These are phyloP conservation scores for Pestalotiopsis sp. DNA, from an alignment of 2,329 filamentous ascomycete species.

Conservation along the genomic window DNA sequence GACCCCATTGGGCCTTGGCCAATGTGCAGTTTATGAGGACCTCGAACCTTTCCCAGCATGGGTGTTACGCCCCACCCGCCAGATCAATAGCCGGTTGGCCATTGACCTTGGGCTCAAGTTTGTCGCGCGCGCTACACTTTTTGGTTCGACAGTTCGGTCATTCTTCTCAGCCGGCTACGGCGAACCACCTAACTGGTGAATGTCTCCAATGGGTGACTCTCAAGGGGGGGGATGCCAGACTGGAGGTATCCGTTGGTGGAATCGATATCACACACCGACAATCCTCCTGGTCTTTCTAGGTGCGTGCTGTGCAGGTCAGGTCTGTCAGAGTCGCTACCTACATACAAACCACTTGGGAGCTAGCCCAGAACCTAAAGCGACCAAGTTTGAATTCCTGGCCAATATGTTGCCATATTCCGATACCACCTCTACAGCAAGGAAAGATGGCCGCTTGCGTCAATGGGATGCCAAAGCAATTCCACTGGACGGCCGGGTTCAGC, in stretches of 20 bases:
- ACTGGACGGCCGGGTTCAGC: neutral
- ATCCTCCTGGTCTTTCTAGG: neutral
- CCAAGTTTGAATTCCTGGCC: neutral
- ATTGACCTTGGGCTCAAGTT: neutral
- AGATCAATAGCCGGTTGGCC: neutral
- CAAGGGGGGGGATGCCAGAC: neutral
- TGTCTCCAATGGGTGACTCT: neutral
- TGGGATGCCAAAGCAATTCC: neutral
- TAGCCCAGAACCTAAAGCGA: neutral
- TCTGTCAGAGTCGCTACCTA: neutral
- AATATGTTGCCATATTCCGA: neutral
- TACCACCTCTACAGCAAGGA: neutral
- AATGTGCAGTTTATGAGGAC: neutral
- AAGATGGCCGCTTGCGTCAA: neutral
- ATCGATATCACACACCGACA: neutral
- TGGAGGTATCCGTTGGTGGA: neutral
- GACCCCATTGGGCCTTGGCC: too few relatives aligned
- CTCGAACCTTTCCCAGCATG: neutral
- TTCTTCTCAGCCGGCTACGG: neutral
- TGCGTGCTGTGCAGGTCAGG: neutral
- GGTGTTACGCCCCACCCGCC: neutral
- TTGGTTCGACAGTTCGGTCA: neutral
- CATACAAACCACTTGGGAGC: neutral
- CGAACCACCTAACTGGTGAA: too few relatives aligned
- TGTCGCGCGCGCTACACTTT: slow-evolving; percentile 2